A percentile compares a stretch with the other conserved stretches of the same genome.
These are phyloP conservation scores for Multifurca ochricompacta DNA, from an alignment of 768 basidiomycete genomes.

Conservation along the genomic window DNA sequence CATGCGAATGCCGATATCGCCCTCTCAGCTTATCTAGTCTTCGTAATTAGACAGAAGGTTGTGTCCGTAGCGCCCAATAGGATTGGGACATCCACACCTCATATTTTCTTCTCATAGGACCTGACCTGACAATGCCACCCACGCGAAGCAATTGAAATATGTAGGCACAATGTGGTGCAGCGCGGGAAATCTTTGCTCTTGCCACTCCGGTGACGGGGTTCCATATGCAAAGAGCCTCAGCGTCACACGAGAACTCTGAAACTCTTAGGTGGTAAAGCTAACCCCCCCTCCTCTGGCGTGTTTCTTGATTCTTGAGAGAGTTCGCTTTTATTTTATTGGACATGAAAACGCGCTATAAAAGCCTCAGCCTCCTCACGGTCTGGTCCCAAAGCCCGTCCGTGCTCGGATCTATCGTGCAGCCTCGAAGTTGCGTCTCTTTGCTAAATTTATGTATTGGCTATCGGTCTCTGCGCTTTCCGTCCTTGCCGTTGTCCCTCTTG, in stretches of 20 bases:
- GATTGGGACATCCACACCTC: too few relatives aligned
- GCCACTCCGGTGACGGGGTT: neutral
- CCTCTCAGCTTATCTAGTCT: too few relatives aligned
- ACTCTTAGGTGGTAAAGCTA: neutral
- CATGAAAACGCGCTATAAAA: neutral
- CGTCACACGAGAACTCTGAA: neutral
- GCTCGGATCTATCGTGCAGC: neutral
- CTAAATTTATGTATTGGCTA: slow-evolving; percentile 1
- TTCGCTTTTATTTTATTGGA: neutral
- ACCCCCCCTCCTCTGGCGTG: neutral
- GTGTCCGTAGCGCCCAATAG: too few relatives aligned
- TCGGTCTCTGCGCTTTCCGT: neutral
- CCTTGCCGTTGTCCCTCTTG: neutral
- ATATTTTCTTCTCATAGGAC: neutral
- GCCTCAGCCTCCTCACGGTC: neutral
- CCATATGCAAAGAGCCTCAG: neutral
- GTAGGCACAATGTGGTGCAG: neutral
- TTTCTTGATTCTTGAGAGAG: neutral
- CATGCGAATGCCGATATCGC: too few relatives aligned
- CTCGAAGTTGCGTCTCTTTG: too few relatives aligned
- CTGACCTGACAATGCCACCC: neutral
- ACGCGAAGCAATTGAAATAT: neutral
- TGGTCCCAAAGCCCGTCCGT: neutral
- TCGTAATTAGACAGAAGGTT: too few relatives aligned
- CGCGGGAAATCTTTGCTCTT: neutral